phyloP scores from a whole-genome alignment of 306 rosid genomes.

The Glycine tomentella region DNA sequence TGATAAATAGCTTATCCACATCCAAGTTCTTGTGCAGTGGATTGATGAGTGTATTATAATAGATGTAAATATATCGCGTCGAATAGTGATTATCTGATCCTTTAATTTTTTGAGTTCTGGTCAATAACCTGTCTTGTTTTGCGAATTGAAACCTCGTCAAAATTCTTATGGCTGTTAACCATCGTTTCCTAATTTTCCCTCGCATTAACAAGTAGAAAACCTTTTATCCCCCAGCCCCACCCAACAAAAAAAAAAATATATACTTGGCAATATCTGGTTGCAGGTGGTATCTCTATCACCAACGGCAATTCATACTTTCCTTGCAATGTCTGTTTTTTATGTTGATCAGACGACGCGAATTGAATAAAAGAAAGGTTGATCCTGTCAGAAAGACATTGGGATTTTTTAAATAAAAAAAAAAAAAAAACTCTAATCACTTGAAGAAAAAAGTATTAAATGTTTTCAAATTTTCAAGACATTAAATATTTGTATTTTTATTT shows the following conservation, averaged over 20 bases:
- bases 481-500: neutral
- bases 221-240: neutral
- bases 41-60: slow-evolving; percentile 34
- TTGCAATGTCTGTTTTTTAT: neutral
- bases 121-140: slow-evolving; percentile 27
- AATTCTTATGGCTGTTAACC: neutral
- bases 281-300: neutral
- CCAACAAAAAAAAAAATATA: neutral
- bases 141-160: slow-evolving; percentile 20
- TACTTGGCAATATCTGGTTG: neutral
- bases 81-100: neutral
- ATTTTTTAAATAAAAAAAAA: slow-evolving; percentile 20
- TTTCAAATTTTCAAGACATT: neutral
- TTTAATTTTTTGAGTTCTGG: neutral
- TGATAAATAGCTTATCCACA: slow-evolving; percentile 8
- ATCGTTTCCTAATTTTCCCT: neutral
- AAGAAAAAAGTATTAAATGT: neutral
- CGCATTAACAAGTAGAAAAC: slow-evolving; percentile 12
- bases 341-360: neutral
- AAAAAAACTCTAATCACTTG: too few relatives aligned
- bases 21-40: neutral
- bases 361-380: neutral
- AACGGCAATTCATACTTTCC: neutral
- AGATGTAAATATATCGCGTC: slow-evolving; percentile 19
- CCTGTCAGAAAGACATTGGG: neutral